Percentiles rank a stretch among this genome's conserved stretches.
Evolutionary conservation across 306 rosid genomes (phyloP).

Genomic region (Rubus parviflorus): DNA sequence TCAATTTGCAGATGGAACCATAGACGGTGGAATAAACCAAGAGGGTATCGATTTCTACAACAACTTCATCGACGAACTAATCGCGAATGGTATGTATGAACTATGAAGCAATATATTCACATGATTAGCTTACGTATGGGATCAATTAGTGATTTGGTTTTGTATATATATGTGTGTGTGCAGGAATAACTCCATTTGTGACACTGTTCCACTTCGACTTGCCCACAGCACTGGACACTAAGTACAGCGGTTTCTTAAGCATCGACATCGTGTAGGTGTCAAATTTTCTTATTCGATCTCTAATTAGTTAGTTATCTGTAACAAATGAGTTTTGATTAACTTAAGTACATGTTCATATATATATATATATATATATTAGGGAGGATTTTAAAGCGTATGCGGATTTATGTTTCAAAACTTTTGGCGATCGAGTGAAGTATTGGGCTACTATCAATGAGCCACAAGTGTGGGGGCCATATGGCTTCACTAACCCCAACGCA

Average conservation of each 20-base stretch:
- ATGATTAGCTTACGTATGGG: not conserved
- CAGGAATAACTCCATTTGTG: constrained; percentile 7
- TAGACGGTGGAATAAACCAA: not conserved
- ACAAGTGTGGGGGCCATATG: not conserved
- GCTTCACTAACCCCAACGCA: not conserved
- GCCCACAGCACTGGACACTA: not conserved
- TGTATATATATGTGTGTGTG: not conserved
- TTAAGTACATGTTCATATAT: no score
- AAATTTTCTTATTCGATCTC: not conserved
- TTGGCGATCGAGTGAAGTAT: not conserved
- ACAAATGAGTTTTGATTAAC: not conserved
- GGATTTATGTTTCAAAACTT: not conserved
- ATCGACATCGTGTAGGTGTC: not conserved
- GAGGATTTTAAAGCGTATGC: not conserved
- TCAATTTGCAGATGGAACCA: not conserved
- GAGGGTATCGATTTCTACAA: not conserved
- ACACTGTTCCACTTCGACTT: constrained; percentile 5
- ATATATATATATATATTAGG: not conserved
- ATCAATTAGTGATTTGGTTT: not conserved
- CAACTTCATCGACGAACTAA: not conserved
- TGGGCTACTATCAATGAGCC: constrained; percentile 7
- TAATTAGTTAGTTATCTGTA: not conserved
- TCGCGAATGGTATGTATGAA: not conserved
- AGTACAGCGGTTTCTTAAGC: not conserved
- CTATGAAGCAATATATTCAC: not conserved